phyloP scores from a whole-genome alignment of 2,329 filamentous ascomycete genomes.

The Xylaria sp. region DNA sequence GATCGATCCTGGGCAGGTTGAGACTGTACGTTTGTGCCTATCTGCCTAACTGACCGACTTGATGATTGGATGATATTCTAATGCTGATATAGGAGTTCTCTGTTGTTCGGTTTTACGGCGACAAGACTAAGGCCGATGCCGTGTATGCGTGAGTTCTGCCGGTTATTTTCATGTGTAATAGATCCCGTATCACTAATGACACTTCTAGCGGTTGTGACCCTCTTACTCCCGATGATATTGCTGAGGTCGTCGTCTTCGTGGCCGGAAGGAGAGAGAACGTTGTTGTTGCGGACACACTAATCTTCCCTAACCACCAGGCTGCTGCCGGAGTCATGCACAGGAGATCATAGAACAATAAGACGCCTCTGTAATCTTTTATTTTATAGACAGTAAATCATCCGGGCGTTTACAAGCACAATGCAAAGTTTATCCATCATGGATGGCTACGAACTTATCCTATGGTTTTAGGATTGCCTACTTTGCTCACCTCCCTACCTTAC shows the following conservation, averaged over 20 bases:
- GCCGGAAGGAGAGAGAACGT: constrained; percentile 83
- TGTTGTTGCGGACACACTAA: constrained; percentile 79
- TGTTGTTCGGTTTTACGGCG: constrained; percentile 78
- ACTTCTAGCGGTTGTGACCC: constrained; percentile 62
- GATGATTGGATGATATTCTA: constrained; percentile 12
- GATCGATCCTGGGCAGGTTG: constrained; percentile 81
- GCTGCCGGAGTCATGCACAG: constrained; percentile 47
- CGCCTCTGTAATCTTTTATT: constrained; percentile 32
- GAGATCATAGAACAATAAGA: constrained; percentile 39
- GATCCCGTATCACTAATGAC: constrained; percentile 36
- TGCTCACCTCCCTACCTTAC: neutral
- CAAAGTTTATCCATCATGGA: neutral
- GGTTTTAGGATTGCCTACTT: neutral
- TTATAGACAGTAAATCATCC: constrained; percentile 29
- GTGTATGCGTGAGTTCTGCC: constrained; percentile 66
- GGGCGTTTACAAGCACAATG: neutral
- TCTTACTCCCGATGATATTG: constrained; percentile 81
- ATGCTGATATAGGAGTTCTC: constrained; percentile 69
- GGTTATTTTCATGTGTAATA: no score
- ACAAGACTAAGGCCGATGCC: constrained; percentile 80
- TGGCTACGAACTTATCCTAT: constrained; percentile 1
- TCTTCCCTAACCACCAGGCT: constrained; percentile 81
- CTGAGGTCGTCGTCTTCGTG: constrained; percentile 80
- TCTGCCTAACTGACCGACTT: neutral
- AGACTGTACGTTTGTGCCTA: constrained; percentile 61